Conservation (phyloP, 2,329 filamentous ascomycete species). For the Fusarium luffae region DNA sequence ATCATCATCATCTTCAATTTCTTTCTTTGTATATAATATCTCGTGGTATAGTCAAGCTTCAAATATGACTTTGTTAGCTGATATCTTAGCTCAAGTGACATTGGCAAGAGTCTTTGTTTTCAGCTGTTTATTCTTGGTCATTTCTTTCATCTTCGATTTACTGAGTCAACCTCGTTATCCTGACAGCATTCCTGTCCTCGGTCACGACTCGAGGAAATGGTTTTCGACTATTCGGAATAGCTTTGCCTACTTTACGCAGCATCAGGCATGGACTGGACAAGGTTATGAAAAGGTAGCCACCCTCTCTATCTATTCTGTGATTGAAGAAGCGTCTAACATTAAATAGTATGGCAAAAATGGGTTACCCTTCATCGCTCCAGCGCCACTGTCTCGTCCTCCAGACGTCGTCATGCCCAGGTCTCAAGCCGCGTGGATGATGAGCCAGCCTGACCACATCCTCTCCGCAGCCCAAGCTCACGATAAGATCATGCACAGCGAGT, state of each 20-base stretch:
- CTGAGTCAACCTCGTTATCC: conserved; percentile 54
- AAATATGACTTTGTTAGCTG: conserved; percentile 22
- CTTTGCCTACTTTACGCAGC: conserved; percentile 52
- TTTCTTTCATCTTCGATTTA: conserved; percentile 55
- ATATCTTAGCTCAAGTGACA: conserved; percentile 48
- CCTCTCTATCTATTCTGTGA: no score
- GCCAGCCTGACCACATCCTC: conserved; percentile 58
- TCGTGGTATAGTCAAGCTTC: background rate
- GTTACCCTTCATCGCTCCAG: conserved; percentile 56
- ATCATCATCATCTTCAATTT: background rate
- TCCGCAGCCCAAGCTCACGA: conserved; percentile 56
- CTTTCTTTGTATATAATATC: background rate
- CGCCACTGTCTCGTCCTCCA: conserved; percentile 53
- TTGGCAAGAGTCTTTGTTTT: conserved; percentile 45
- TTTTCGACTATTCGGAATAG: conserved; percentile 54
- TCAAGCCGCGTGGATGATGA: conserved; percentile 59
- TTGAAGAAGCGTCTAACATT: no score
- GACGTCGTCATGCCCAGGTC: conserved; percentile 59
- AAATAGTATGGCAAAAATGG: conserved; percentile 55
- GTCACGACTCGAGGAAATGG: conserved; percentile 50
- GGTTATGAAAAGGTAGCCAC: conserved; percentile 55
- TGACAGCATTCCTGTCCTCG: conserved; percentile 54
- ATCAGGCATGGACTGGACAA: conserved; percentile 55
- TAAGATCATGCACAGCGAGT: conserved; percentile 51
- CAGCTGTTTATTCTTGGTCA: conserved; percentile 49